Percentiles rank a stretch among this genome's conserved stretches.
phyloP scores from a whole-genome alignment of 345 rosid species.

The Gossypium arboreum region DNA sequence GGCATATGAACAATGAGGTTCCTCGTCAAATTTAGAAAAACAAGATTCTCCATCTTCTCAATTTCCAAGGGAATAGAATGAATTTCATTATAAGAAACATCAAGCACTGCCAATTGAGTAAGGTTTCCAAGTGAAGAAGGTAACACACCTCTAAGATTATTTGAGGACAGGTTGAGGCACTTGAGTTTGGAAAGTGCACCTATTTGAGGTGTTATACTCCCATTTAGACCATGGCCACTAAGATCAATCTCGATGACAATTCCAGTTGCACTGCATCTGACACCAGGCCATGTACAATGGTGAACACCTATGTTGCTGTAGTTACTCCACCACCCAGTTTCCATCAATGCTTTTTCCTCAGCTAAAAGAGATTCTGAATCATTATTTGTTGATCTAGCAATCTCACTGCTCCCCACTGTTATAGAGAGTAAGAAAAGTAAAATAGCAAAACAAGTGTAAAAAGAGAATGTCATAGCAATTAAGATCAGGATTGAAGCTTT shows the following conservation, averaged over 20 bases:
- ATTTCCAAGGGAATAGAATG: neutral
- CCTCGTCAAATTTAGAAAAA: neutral
- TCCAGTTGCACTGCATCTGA: neutral
- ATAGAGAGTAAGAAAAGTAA: neutral
- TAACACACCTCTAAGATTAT: constrained; percentile 9
- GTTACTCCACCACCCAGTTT: neutral
- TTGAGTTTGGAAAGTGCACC: constrained; percentile 8
- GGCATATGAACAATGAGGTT: neutral
- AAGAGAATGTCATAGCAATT: neutral
- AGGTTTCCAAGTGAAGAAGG: constrained; percentile 10
- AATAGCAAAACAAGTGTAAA: neutral
- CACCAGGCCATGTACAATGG: constrained; percentile 20
- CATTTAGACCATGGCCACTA: fast-evolving
- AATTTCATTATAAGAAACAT: neutral
- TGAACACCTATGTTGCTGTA: neutral
- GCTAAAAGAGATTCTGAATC: neutral
- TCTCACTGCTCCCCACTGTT: neutral
- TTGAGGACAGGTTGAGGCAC: neutral
- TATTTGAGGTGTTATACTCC: constrained; percentile 13
- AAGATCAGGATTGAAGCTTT: no score
- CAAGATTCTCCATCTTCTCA: neutral
- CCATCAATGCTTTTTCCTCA: constrained; percentile 4
- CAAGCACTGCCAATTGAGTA: neutral
- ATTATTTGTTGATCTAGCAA: neutral
- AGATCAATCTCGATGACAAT: constrained; percentile 1